These are phyloP conservation scores for Xerocomus potaroensis DNA, from an alignment of 768 basidiomycete species.

Conservation along the genomic window DNA sequence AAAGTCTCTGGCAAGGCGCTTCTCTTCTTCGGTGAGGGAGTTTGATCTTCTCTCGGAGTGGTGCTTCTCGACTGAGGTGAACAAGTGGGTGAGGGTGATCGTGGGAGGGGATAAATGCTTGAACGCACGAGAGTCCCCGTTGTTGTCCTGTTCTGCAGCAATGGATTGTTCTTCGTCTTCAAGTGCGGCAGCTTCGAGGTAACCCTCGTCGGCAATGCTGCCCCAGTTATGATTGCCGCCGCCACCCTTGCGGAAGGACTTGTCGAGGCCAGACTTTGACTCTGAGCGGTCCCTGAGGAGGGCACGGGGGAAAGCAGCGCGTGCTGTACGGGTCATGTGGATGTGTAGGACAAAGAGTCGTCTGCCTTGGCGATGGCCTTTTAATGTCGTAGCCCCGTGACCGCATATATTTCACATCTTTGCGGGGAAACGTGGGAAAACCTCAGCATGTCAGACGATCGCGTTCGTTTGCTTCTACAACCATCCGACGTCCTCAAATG, in stretches of 20 bases:
- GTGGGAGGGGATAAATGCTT: constrained; percentile 6
- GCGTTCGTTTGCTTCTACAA: constrained; percentile 26
- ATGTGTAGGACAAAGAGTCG: neutral
- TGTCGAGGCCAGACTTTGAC: constrained; percentile 72
- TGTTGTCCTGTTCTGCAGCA: constrained; percentile 30
- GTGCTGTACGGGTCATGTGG: constrained; percentile 76
- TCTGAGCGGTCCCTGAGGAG: constrained; percentile 73
- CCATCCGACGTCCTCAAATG: constrained; percentile 45
- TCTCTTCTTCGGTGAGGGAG: constrained; percentile 58
- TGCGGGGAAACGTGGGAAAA: constrained; percentile 33
- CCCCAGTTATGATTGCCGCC: constrained; percentile 89
- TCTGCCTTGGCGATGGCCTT: neutral
- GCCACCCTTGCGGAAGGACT: constrained; percentile 70
- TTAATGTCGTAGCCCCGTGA: neutral
- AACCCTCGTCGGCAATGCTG: constrained; percentile 55
- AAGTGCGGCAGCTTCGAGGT: constrained; percentile 54
- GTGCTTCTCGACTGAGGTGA: constrained; percentile 18
- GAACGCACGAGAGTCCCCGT: constrained; percentile 22
- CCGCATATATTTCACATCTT: neutral
- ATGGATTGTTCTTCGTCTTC: constrained; percentile 53
- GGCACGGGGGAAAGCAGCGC: constrained; percentile 67
- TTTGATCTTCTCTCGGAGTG: constrained; percentile 38
- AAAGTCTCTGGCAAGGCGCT: constrained; percentile 58
- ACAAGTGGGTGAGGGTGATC: constrained; percentile 7
- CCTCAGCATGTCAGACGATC: constrained; percentile 8